Conservation (phyloP, 2,329 filamentous ascomycete genomes). For the Colletotrichum godetiae region DNA sequence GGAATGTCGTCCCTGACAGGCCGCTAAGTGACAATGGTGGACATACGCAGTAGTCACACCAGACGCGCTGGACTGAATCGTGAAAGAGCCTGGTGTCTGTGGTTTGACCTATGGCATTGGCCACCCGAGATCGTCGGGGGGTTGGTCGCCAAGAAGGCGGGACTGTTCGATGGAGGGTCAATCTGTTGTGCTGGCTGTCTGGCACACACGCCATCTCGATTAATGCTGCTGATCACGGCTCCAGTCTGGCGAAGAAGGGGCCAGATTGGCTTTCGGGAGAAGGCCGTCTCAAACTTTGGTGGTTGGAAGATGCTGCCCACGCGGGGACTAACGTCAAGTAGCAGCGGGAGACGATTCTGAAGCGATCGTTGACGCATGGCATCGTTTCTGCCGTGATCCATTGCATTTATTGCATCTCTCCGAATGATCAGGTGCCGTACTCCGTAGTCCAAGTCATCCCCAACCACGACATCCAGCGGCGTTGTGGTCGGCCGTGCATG, state of each 20-base stretch:
- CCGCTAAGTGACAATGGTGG: slow-evolving; percentile 5
- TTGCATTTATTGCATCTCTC: not conserved
- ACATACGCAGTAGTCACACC: not conserved
- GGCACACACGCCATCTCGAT: slow-evolving; percentile 11
- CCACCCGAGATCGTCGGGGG: not conserved
- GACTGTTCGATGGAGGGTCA: not conserved
- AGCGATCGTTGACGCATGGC: not conserved
- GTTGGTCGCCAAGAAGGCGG: not conserved
- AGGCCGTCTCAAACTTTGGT: slow-evolving; percentile 10
- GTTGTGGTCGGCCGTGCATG: not conserved
- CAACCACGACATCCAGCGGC: not conserved
- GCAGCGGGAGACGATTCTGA: not conserved
- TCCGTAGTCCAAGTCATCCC: not conserved
- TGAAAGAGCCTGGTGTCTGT: not conserved
- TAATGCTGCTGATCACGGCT: not conserved
- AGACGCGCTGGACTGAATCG: not conserved
- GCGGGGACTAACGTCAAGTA: not conserved
- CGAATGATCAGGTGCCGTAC: not conserved
- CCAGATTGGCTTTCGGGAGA: slow-evolving; percentile 1
- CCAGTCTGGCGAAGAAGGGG: not conserved
- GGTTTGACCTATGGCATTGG: not conserved
- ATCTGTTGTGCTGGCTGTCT: not conserved
- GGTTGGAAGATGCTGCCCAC: not conserved
- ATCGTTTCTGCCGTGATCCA: not conserved
- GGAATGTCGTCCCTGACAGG: not conserved